These are phyloP conservation scores for Entonaema liquescens DNA, from an alignment of 495 filamentous ascomycete species.

Conservation along the genomic window DNA sequence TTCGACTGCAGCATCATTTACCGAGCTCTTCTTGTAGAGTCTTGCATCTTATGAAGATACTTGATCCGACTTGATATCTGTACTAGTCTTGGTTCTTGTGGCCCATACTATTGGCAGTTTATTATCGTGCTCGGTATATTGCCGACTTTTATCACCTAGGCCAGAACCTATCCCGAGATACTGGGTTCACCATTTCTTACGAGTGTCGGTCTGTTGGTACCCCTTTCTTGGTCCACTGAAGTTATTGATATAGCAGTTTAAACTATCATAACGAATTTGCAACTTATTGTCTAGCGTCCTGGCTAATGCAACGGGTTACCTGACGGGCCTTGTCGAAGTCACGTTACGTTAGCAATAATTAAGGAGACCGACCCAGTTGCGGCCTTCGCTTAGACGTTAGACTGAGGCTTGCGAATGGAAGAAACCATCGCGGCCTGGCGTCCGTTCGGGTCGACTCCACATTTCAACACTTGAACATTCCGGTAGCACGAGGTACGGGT, in stretches of 20 bases:
- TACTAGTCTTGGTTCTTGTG: background rate
- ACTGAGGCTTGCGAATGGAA: background rate
- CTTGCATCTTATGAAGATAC: background rate
- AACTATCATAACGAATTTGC: background rate
- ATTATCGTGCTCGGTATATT: background rate
- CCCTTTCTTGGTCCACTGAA: background rate
- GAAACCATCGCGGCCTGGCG: background rate
- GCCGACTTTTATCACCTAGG: background rate
- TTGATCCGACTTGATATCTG: background rate
- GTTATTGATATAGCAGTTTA: too few species aligned
- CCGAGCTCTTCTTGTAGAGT: background rate
- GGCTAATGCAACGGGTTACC: background rate
- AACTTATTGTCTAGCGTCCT: background rate
- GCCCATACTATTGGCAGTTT: background rate
- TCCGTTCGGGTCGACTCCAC: background rate
- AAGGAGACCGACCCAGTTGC: background rate
- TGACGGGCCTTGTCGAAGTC: background rate
- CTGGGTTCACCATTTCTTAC: background rate
- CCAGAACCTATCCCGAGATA: background rate
- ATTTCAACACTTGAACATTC: background rate
- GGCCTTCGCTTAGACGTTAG: background rate
- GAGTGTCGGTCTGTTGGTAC: background rate
- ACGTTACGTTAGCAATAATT: background rate
- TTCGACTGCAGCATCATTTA: background rate
- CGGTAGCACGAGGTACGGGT: background rate